A percentile compares a stretch with the other conserved stretches of the same genome.
Evolutionary conservation across 1,284 basidiomycete species (phyloP).

Genomic region (Porodaedalea pini): DNA sequence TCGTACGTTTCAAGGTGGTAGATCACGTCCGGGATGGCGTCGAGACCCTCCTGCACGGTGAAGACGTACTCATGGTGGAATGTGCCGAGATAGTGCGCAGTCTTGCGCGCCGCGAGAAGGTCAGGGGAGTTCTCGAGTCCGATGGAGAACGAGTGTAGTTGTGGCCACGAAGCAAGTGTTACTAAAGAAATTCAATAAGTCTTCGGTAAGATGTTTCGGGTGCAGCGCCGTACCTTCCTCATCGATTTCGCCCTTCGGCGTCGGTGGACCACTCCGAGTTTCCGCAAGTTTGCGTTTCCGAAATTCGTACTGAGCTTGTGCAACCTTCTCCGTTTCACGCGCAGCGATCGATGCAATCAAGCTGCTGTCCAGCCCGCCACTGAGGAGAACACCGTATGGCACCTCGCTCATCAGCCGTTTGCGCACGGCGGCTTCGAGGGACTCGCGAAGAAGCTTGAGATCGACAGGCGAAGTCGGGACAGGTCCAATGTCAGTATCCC

Average conservation of each 20-base stretch:
- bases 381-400: constrained; percentile 95
- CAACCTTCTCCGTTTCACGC: constrained; percentile 92
- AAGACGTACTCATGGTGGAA: constrained; percentile 98
- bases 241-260: constrained; percentile 44
- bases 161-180: constrained; percentile 88
- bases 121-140: constrained; percentile 96
- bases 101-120: constrained; percentile 90
- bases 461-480: constrained; percentile 70
- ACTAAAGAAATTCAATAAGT: constrained; percentile 35
- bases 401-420: constrained; percentile 99
- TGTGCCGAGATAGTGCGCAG: constrained; percentile 91
- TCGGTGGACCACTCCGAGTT: constrained; percentile 51
- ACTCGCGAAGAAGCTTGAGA: constrained; percentile 70
- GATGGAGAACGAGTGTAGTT: constrained; percentile 97
- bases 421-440: constrained; percentile 88
- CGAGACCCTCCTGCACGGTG: constrained; percentile 97
- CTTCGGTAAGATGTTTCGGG: neutral
- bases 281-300: constrained; percentile 59
- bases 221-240: constrained; percentile 47
- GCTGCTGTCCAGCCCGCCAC: constrained; percentile 94
- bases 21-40: constrained; percentile 97
- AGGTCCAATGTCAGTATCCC: constrained; percentile 54
- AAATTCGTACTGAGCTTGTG: constrained; percentile 71
- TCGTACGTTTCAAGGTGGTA: constrained; percentile 99
- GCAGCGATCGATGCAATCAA: constrained; percentile 97